phyloP scores from a whole-genome alignment of 1,139 yeast genomes.

The Hemisphaericaspora xylanilytica region DNA sequence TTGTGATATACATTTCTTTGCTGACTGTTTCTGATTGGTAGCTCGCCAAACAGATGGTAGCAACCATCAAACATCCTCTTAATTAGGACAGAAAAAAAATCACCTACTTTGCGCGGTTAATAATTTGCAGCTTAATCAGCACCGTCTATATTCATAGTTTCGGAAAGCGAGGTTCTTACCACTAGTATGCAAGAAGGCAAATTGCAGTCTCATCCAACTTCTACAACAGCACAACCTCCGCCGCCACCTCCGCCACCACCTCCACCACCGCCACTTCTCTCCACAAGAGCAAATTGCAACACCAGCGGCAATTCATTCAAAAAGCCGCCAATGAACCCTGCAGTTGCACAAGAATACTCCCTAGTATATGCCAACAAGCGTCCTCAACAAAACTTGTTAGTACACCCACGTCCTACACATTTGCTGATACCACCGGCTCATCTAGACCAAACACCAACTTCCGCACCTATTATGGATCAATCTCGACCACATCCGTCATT shows the following conservation, averaged over 20 bases:
- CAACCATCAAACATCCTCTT: too few relatives aligned
- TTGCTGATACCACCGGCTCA: neutral
- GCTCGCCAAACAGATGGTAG: too few relatives aligned
- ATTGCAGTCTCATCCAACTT: neutral
- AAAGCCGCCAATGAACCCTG: neutral
- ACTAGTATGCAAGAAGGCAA: neutral
- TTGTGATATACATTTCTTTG: too few relatives aligned
- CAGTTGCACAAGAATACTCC: neutral
- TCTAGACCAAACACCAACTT: neutral
- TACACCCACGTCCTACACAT: constrained; percentile 1
- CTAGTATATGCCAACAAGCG: neutral
- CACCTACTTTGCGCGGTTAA: too few relatives aligned
- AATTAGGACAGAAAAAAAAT: too few relatives aligned
- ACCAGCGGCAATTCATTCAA: neutral
- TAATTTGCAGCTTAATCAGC: neutral
- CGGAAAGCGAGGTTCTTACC: neutral
- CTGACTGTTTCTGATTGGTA: too few relatives aligned
- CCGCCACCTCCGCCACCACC: constrained; percentile 1
- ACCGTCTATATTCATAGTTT: neutral
- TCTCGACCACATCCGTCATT: neutral
- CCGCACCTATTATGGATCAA: neutral
- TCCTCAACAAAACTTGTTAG: neutral
- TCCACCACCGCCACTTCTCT: neutral
- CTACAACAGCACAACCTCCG: neutral
- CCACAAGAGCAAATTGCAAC: neutral